A percentile compares a stretch with the other conserved stretches of the same genome.
phyloP scores from a whole-genome alignment of 2,329 filamentous ascomycete species.

The Alternaria panax region DNA sequence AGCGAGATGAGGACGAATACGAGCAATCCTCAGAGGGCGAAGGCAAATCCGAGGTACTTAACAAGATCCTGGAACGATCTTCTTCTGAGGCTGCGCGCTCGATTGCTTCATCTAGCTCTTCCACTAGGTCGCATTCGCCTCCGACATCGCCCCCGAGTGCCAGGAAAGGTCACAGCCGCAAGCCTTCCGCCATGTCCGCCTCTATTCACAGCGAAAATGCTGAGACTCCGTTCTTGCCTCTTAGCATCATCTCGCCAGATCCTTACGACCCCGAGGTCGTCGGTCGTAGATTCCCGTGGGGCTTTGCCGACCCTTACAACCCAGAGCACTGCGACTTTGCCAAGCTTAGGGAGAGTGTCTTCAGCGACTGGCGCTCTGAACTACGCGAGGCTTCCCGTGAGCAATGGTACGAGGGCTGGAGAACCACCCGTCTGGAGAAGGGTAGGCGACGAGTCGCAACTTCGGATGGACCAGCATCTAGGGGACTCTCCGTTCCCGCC shows the following conservation, averaged over 20 bases:
- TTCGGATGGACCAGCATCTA: constrained; percentile 39
- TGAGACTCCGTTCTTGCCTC: constrained; percentile 74
- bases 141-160: constrained; percentile 45
- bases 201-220: constrained; percentile 49
- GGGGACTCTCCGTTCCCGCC: constrained; percentile 33
- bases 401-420: constrained; percentile 95
- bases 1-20: constrained; percentile 60
- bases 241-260: constrained; percentile 94
- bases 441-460: constrained; percentile 37
- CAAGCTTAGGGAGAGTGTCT: constrained; percentile 88
- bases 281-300: constrained; percentile 94
- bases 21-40: constrained; percentile 47
- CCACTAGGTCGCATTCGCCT: constrained; percentile 40
- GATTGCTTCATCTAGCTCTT: constrained; percentile 43
- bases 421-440: constrained; percentile 64
- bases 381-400: constrained; percentile 89
- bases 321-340: constrained; percentile 92
- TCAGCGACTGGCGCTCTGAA: constrained; percentile 90
- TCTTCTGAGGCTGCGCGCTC: constrained; percentile 48
- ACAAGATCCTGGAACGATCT: constrained; percentile 49
- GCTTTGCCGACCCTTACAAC: constrained; percentile 93
- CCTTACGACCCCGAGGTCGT: constrained; percentile 81
- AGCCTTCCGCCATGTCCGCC: constrained; percentile 51
- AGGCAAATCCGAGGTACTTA: constrained; percentile 46
- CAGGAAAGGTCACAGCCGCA: constrained; percentile 49